Evolutionary conservation across 768 basidiomycete genomes (phyloP).

Genomic region (Termitomyces sp.): DNA sequence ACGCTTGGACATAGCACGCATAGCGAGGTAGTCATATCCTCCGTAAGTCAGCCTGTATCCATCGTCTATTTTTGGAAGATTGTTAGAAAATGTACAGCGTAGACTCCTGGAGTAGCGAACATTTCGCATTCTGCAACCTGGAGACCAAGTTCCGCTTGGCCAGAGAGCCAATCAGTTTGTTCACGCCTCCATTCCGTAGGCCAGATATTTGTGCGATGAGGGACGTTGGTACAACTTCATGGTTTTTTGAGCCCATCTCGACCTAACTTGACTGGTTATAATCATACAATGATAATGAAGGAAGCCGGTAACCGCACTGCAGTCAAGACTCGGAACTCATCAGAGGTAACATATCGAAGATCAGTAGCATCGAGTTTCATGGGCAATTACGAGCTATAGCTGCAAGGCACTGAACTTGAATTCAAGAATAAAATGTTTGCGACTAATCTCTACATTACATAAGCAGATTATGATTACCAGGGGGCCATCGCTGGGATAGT

Average conservation of each 20-base stretch:
- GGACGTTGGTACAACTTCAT: constrained; percentile 87
- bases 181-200: constrained; percentile 88
- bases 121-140: constrained; percentile 88
- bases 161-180: constrained; percentile 85
- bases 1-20: constrained; percentile 87
- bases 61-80: constrained; percentile 62
- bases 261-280: constrained; percentile 44
- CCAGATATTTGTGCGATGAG: constrained; percentile 92
- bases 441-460: constrained; percentile 1
- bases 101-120: constrained; percentile 37
- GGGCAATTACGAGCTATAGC: neutral
- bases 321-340: constrained; percentile 96
- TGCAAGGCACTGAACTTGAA: neutral
- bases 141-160: constrained; percentile 91
- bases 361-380: constrained; percentile 97
- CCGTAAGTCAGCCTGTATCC: constrained; percentile 97
- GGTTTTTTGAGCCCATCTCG: constrained; percentile 98
- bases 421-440: neutral
- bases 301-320: constrained; percentile 48
- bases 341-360: constrained; percentile 84
- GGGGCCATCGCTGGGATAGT: too few relatives aligned
- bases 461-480: neutral
- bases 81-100: neutral
- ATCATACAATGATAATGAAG: neutral
- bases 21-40: constrained; percentile 95